A percentile compares a stretch with the other conserved stretches of the same genome.
phyloP scores from a whole-genome alignment of 257 asterid species.

The Buddleja alternifolia region DNA sequence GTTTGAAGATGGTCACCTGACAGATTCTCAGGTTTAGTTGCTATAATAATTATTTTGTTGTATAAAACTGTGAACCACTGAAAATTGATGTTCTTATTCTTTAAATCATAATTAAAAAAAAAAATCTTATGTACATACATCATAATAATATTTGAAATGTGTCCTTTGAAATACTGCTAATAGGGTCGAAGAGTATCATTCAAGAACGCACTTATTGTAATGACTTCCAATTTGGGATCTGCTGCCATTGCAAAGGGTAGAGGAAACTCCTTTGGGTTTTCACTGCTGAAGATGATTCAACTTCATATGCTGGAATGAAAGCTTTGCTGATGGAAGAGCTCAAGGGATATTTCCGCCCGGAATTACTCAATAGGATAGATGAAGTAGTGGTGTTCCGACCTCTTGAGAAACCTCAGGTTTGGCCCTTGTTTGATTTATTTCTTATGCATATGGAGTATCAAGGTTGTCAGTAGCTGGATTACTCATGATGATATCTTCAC shows the following conservation, averaged over 20 bases:
- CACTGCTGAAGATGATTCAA: slow-evolving; percentile 52
- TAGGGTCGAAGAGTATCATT: slow-evolving; percentile 98
- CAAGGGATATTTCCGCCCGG: slow-evolving; percentile 93
- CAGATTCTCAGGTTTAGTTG: slow-evolving; percentile 88
- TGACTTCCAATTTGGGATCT: slow-evolving; percentile 97
- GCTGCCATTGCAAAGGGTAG: slow-evolving; percentile 86
- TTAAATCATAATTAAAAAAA: too few relatives aligned
- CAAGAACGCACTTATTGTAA: slow-evolving; percentile 84
- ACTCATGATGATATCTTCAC: too few relatives aligned
- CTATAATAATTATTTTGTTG: slow-evolving; percentile 19
- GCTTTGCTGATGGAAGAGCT: slow-evolving; percentile 87
- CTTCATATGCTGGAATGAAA: slow-evolving; percentile 87
- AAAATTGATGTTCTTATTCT: not conserved
- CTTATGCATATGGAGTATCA: not conserved
- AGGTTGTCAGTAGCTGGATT: too few relatives aligned
- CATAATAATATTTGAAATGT: slow-evolving; percentile 16
- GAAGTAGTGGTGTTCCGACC: slow-evolving; percentile 96
- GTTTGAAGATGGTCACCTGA: slow-evolving; percentile 96
- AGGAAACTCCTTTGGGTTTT: slow-evolving; percentile 70
- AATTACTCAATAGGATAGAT: slow-evolving; percentile 89
- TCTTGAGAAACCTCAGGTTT: slow-evolving; percentile 93
- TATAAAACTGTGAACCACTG: slow-evolving; percentile 11
- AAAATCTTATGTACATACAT: too few relatives aligned
- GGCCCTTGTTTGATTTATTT: slow-evolving; percentile 24
- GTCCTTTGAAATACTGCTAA: slow-evolving; percentile 28